phyloP scores from a whole-genome alignment of 202 grass and related monocot genomes.

The Brachypodium distachyon region DNA sequence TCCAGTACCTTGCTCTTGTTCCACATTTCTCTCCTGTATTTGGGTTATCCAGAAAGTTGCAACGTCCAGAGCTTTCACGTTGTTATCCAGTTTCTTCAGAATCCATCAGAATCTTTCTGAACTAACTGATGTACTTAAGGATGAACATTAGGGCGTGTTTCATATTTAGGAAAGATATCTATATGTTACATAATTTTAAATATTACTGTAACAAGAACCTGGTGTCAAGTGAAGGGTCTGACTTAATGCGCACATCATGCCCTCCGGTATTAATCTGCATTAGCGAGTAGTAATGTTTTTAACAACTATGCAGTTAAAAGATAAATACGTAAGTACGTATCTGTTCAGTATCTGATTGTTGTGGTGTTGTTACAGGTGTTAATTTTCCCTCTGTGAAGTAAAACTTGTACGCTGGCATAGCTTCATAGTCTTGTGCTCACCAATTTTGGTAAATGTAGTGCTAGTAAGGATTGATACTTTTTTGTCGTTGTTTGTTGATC shows the following conservation, averaged over 20 bases:
- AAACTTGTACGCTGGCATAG: neutral
- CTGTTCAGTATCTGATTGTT: neutral
- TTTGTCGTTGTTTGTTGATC: neutral
- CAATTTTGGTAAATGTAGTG: neutral
- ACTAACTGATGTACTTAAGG: neutral
- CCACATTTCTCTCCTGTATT: neutral
- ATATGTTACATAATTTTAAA: no score
- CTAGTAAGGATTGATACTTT: slow-evolving; percentile 3
- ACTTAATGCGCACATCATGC: neutral
- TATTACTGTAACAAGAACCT: no score
- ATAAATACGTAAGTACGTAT: neutral
- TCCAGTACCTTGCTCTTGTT: neutral
- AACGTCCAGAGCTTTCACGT: neutral
- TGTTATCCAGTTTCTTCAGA: neutral
- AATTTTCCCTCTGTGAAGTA: neutral
- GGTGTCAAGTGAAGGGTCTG: neutral
- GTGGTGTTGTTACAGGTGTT: neutral
- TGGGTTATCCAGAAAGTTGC: neutral
- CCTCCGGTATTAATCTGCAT: neutral
- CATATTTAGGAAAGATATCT: neutral
- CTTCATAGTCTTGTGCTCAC: neutral
- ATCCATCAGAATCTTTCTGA: neutral
- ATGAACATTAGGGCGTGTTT: neutral
- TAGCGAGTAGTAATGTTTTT: neutral
- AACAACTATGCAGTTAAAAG: neutral